Conservation (phyloP, 345 rosid genomes). For the Chamaenerion angustifolium region DNA sequence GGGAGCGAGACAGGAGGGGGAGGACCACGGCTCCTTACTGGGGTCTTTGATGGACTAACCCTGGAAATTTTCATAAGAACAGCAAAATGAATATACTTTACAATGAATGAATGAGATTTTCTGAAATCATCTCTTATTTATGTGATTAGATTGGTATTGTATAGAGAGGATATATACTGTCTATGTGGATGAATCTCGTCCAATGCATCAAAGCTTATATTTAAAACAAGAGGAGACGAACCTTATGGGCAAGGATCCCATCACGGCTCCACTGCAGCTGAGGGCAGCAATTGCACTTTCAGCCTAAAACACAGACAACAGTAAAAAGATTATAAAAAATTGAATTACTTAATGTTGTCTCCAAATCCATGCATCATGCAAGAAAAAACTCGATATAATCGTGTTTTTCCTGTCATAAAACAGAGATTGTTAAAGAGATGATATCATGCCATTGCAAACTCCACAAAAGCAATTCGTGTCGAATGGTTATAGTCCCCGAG, state of each 20-base stretch:
- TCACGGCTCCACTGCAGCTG: slow-evolving; percentile 64
- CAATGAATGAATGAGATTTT: too few relatives aligned
- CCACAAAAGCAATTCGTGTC: slow-evolving; percentile 91
- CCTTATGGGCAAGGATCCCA: slow-evolving; percentile 86
- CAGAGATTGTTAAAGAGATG: too few relatives aligned
- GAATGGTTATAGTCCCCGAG: slow-evolving; percentile 87
- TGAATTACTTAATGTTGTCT: too few relatives aligned
- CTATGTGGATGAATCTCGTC: too few relatives aligned
- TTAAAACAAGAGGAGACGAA: slow-evolving; percentile 1
- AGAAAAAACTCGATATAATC: too few relatives aligned
- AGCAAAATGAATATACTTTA: too few relatives aligned
- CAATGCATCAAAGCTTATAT: too few relatives aligned
- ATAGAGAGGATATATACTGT: not conserved
- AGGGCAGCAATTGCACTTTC: slow-evolving; percentile 91
- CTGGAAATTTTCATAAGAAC: slow-evolving; percentile 18
- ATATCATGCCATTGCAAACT: slow-evolving; percentile 39
- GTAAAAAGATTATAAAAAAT: not conserved
- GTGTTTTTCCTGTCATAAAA: too few relatives aligned
- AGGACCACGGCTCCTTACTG: slow-evolving; percentile 57
- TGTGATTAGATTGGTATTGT: too few relatives aligned
- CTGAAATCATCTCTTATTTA: too few relatives aligned
- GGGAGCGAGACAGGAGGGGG: slow-evolving; percentile 23
- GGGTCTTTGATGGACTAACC: slow-evolving; percentile 99
- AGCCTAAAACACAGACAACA: slow-evolving; percentile 39
- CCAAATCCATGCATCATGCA: too few relatives aligned